A percentile compares a stretch with the other conserved stretches of the same genome.
Evolutionary conservation across 2,329 filamentous ascomycete species (phyloP).

Genomic region (Venturia oleaginea): DNA sequence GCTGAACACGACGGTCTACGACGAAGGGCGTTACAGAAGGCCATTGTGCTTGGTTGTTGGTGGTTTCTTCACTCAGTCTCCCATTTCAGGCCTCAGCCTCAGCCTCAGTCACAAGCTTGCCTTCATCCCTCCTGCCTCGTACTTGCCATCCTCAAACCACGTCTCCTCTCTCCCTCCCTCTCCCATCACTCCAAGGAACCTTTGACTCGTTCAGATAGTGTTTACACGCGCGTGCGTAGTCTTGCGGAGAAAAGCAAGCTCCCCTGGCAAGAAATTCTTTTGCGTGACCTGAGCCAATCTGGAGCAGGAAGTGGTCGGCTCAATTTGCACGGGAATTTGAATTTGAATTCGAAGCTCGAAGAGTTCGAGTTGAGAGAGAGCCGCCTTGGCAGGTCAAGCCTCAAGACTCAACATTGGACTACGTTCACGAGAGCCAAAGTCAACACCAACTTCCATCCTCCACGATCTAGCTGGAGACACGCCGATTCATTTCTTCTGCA

Average conservation of each 20-base stretch:
- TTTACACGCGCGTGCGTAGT: background rate
- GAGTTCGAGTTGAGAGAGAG: background rate
- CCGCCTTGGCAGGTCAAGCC: background rate
- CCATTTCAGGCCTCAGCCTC: background rate
- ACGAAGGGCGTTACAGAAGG: constrained; percentile 11
- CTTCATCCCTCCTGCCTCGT: background rate
- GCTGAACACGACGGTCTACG: constrained; percentile 3
- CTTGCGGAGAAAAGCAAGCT: background rate
- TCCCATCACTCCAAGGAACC: background rate
- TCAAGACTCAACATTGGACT: background rate
- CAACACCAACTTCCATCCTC: constrained; percentile 1
- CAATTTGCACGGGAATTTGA: background rate
- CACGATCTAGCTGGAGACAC: background rate
- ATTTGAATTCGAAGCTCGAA: background rate
- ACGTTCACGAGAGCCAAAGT: background rate
- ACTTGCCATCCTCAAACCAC: background rate
- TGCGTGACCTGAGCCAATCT: background rate
- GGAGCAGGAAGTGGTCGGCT: background rate
- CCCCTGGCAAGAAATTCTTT: background rate
- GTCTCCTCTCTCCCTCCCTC: background rate
- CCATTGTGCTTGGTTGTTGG: background rate
- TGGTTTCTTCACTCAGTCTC: background rate
- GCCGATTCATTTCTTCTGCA: constrained; percentile 3
- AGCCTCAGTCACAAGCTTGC: background rate
- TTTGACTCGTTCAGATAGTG: background rate